phyloP scores from a whole-genome alignment of 139 green algal species.

The Yamagishiella unicocca region DNA sequence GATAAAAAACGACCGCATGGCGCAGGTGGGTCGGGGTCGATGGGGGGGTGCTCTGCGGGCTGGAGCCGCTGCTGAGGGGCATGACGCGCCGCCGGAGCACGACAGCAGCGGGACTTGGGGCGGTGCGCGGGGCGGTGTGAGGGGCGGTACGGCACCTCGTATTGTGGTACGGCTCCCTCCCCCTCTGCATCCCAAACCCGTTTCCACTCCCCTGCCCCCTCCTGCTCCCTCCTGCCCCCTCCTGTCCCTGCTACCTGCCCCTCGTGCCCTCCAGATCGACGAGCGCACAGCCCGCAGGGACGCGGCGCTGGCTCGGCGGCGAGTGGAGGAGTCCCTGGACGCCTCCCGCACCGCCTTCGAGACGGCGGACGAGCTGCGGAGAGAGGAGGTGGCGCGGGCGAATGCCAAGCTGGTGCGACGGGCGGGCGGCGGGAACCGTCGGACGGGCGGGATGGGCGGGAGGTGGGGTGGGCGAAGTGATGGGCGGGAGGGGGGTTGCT shows the following conservation, averaged over 20 bases:
- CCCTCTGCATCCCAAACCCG: too few species aligned
- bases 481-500: not conserved
- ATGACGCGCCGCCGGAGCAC: too few species aligned
- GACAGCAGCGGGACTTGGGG: too few species aligned
- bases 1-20: constrained; percentile 44
- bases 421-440: too few species aligned
- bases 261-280: constrained; percentile 13
- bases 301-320: constrained; percentile 23
- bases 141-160: too few species aligned
- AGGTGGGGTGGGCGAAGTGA: not conserved
- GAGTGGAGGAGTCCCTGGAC: constrained; percentile 45
- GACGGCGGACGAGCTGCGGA: constrained; percentile 54
- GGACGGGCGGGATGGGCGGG: not conserved
- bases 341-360: constrained; percentile 55
- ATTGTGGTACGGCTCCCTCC: too few species aligned
- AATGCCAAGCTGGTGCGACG: constrained; percentile 25
- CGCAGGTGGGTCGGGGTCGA: constrained; percentile 30
- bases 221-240: too few species aligned
- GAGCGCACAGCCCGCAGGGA: not conserved
- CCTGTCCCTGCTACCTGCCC: too few species aligned
- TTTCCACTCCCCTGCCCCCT: too few species aligned
- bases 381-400: constrained; percentile 38
- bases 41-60: not conserved
- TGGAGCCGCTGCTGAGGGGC: not conserved
- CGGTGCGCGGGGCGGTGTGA: too few species aligned